Conservation (phyloP, 106 monocot genomes). For the Allium sativum region DNA sequence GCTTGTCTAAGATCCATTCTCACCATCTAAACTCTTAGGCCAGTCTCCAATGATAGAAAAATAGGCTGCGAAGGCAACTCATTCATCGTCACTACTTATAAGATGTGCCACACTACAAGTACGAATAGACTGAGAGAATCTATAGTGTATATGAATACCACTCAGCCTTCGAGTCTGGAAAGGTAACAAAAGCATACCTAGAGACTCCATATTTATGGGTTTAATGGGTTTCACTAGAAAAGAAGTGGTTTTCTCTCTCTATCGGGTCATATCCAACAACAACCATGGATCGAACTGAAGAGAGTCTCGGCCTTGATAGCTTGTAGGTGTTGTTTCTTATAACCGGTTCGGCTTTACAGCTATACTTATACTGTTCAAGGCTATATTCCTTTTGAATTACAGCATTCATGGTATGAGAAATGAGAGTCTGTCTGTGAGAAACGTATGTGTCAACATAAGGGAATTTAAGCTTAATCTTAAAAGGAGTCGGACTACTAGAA, state of each 20-base stretch:
- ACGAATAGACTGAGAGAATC: neutral
- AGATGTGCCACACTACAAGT: neutral
- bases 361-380: neutral
- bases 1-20: constrained; percentile 20
- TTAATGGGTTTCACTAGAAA: neutral
- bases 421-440: neutral
- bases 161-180: constrained; percentile 6
- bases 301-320: neutral
- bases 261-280: neutral
- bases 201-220: constrained; percentile 17
- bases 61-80: constrained; percentile 8
- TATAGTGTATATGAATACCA: neutral
- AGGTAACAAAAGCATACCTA: constrained; percentile 10
- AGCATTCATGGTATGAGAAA: neutral
- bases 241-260: constrained; percentile 3
- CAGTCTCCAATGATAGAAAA: neutral
- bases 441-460: neutral
- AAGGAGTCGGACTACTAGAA: no score
- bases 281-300: neutral
- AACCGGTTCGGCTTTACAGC: neutral
- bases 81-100: constrained; percentile 10
- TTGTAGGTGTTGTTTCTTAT: neutral
- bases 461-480: neutral
- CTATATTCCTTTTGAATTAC: neutral
- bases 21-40: constrained; percentile 6